phyloP scores from a whole-genome alignment of 768 basidiomycete species.

The Amanita thiersii region DNA sequence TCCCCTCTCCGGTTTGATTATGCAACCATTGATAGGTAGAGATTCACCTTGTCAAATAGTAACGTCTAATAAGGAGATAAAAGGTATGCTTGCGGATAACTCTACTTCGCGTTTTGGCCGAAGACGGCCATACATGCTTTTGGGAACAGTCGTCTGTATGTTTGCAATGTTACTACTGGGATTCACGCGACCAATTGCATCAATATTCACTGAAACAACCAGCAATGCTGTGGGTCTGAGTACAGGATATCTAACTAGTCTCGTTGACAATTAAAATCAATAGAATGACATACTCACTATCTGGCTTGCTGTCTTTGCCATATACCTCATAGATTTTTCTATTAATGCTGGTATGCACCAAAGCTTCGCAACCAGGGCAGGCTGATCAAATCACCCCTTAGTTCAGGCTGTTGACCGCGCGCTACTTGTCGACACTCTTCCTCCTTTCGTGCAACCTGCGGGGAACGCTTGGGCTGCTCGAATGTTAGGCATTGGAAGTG shows the following conservation, averaged over 20 bases:
- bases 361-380: not conserved
- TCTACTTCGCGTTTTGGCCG: slow-evolving; percentile 80
- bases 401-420: slow-evolving; percentile 90
- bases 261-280: not conserved
- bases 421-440: slow-evolving; percentile 79
- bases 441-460: slow-evolving; percentile 63
- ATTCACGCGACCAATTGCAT: slow-evolving; percentile 66
- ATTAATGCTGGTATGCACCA: slow-evolving; percentile 36
- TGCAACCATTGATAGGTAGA: slow-evolving; percentile 85
- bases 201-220: slow-evolving; percentile 29
- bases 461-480: slow-evolving; percentile 95
- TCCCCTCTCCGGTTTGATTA: slow-evolving; percentile 81
- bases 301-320: slow-evolving; percentile 57
- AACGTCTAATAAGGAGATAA: slow-evolving; percentile 18
- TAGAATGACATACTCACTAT: slow-evolving; percentile 67
- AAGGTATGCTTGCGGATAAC: slow-evolving; percentile 69
- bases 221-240: slow-evolving; percentile 21
- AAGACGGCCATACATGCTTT: slow-evolving; percentile 79
- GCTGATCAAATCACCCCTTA: slow-evolving; percentile 17
- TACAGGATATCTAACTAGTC: not conserved
- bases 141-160: slow-evolving; percentile 57
- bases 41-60: slow-evolving; percentile 2
- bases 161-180: slow-evolving; percentile 76
- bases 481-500: slow-evolving; percentile 85
- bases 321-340: slow-evolving; percentile 50